phyloP scores from a whole-genome alignment of 2,329 filamentous ascomycete genomes.

The Simplicillium sp. region DNA sequence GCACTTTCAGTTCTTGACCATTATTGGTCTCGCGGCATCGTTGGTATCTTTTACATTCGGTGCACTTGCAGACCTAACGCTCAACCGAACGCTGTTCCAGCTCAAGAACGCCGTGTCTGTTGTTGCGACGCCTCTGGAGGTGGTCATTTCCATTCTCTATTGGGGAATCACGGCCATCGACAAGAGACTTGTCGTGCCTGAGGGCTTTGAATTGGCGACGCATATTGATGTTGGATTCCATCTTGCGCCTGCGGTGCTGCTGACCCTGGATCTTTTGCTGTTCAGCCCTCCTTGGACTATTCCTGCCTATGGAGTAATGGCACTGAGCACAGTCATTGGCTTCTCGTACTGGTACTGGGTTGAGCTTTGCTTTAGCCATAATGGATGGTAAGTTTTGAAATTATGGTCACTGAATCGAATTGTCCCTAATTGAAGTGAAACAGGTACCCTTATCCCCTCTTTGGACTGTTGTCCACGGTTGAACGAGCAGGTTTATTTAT shows the following conservation, averaged over 20 bases:
- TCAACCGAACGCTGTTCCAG: slow-evolving; percentile 47
- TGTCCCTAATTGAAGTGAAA: slow-evolving; percentile 4
- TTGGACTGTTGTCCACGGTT: slow-evolving; percentile 54
- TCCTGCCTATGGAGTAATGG: slow-evolving; percentile 46
- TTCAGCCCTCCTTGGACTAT: slow-evolving; percentile 67
- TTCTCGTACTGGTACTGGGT: slow-evolving; percentile 71
- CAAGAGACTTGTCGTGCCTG: slow-evolving; percentile 39
- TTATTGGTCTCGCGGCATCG: slow-evolving; percentile 57
- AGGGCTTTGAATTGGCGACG: slow-evolving; percentile 45
- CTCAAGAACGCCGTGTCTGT: slow-evolving; percentile 60
- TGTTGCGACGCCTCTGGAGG: slow-evolving; percentile 58
- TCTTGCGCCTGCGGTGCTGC: slow-evolving; percentile 53
- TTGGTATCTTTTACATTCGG: slow-evolving; percentile 52
- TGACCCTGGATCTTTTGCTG: slow-evolving; percentile 56
- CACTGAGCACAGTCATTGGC: slow-evolving; percentile 47
- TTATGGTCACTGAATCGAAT: not conserved
- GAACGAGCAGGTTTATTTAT: slow-evolving; percentile 63
- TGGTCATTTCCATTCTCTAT: slow-evolving; percentile 63
- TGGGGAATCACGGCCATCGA: slow-evolving; percentile 57
- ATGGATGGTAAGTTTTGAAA: slow-evolving; percentile 46
- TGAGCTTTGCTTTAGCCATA: slow-evolving; percentile 58
- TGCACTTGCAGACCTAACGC: slow-evolving; percentile 54
- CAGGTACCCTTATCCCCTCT: slow-evolving; percentile 82
- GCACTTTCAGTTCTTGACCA: slow-evolving; percentile 65
- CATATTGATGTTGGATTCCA: slow-evolving; percentile 56